These are phyloP conservation scores for Phytophthora melonis DNA, from an alignment of 352 stramenopile genomes.

Conservation along the genomic window DNA sequence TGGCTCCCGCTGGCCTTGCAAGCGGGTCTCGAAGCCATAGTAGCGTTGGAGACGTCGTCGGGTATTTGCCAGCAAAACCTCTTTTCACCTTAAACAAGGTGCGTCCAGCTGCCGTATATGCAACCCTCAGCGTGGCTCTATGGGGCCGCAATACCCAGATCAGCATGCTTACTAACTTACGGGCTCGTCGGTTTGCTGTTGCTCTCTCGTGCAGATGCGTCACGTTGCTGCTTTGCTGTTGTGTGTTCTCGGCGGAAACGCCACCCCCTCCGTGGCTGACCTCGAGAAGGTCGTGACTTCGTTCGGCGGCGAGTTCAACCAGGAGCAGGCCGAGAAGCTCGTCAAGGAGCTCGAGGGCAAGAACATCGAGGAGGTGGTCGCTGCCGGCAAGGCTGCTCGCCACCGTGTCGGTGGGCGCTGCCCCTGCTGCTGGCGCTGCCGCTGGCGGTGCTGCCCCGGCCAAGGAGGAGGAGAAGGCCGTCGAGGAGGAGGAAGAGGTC, in stretches of 20 bases:
- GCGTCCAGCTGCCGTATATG: slow-evolving; percentile 27
- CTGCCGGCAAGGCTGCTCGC: slow-evolving; percentile 83
- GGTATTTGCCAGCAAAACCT: slow-evolving; percentile 67
- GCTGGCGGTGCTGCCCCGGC: slow-evolving; percentile 53
- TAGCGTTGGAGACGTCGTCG: slow-evolving; percentile 78
- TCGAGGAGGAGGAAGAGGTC: slow-evolving; percentile 83
- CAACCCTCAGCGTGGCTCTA: background rate
- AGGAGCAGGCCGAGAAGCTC: slow-evolving; percentile 81
- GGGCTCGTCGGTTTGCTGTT: background rate
- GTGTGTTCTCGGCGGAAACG: slow-evolving; percentile 88
- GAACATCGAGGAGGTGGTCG: slow-evolving; percentile 89
- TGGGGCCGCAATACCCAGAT: background rate
- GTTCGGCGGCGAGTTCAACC: slow-evolving; percentile 85
- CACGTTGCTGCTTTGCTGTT: slow-evolving; percentile 93
- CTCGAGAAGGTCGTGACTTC: slow-evolving; percentile 87
- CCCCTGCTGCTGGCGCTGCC: slow-evolving; percentile 46
- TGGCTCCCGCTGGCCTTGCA: slow-evolving; percentile 77
- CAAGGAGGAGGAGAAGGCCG: slow-evolving; percentile 70
- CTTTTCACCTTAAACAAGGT: slow-evolving; percentile 93
- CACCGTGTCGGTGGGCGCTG: slow-evolving; percentile 79
- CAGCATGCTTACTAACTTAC: background rate
- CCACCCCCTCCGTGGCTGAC: slow-evolving; percentile 74
- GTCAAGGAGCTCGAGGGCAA: slow-evolving; percentile 92
- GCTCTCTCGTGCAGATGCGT: slow-evolving; percentile 76
- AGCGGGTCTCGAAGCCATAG: slow-evolving; percentile 19